A percentile compares a stretch with the other conserved stretches of the same genome.
phyloP scores from a whole-genome alignment of 192 early-diverging fungal genomes.

The Coemansia sp. region DNA sequence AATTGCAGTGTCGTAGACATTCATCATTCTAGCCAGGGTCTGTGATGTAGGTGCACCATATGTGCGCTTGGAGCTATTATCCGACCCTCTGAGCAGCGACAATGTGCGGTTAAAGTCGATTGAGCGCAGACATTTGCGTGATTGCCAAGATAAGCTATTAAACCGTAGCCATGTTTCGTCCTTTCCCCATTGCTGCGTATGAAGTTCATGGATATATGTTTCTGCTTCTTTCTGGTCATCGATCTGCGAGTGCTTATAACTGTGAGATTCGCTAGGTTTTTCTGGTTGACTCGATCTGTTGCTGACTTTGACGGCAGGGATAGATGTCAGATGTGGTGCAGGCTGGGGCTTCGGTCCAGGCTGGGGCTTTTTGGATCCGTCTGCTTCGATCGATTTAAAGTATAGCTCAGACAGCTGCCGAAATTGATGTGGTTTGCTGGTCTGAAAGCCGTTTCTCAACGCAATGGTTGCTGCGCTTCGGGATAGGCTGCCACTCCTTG shows the following conservation, averaged over 20 bases:
- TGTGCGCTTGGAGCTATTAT: neutral
- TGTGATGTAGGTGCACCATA: slow-evolving; percentile 13
- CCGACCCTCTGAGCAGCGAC: slow-evolving; percentile 21
- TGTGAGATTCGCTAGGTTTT: neutral
- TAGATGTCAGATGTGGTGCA: too few species aligned
- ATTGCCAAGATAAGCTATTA: slow-evolving; percentile 14
- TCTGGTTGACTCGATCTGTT: neutral
- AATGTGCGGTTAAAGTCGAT: slow-evolving; percentile 48
- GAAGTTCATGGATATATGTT: slow-evolving; percentile 20
- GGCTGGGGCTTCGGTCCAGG: too few species aligned
- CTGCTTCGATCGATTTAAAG: too few species aligned
- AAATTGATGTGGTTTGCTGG: too few species aligned
- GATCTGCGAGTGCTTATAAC: neutral
- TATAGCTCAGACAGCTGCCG: too few species aligned
- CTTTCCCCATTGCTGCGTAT: slow-evolving; percentile 24
- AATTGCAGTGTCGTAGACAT: slow-evolving; percentile 13
- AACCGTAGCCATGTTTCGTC: slow-evolving; percentile 41
- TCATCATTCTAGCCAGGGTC: slow-evolving; percentile 30
- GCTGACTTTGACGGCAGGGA: too few species aligned
- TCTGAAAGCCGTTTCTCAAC: too few species aligned
- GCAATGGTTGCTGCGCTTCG: too few species aligned
- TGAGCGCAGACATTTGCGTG: slow-evolving; percentile 17
- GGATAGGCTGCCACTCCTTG: too few species aligned
- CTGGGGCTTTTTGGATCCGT: too few species aligned
- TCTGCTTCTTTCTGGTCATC: slow-evolving; percentile 12